Conservation (phyloP, 2,329 filamentous ascomycete species). For the Mycosphaerelloides madeirae region DNA sequence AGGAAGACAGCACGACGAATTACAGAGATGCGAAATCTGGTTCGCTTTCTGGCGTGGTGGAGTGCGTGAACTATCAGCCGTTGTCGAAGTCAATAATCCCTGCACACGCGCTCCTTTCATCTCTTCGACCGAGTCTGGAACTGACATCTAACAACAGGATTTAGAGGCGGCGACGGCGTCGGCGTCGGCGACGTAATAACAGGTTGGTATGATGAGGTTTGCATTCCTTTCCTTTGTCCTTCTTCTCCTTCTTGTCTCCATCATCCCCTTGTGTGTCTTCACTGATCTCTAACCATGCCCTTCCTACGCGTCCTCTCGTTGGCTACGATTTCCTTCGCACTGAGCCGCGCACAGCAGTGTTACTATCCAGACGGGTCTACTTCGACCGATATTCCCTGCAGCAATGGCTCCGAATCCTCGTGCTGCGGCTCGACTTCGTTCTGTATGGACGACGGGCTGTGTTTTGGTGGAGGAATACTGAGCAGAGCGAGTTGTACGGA, state of each 20-base stretch:
- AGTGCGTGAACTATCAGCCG: no score
- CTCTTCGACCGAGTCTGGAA: no score
- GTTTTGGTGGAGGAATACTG: slow-evolving; percentile 28
- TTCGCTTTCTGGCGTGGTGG: no score
- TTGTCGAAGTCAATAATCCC: no score
- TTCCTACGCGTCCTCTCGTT: slow-evolving; percentile 11
- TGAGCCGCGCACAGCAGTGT: slow-evolving; percentile 22
- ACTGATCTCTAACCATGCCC: slow-evolving; percentile 5
- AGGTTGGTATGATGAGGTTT: no score
- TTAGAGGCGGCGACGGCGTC: neutral
- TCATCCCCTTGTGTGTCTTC: neutral
- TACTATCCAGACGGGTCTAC: slow-evolving; percentile 27
- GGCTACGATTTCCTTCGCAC: slow-evolving; percentile 10
- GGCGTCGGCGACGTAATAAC: no score
- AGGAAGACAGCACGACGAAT: no score
- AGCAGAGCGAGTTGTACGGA: slow-evolving; percentile 31
- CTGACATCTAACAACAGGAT: neutral
- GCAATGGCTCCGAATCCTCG: slow-evolving; percentile 15
- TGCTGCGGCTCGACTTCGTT: slow-evolving; percentile 29
- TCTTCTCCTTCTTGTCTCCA: neutral
- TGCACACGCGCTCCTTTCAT: no score
- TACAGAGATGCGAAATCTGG: no score
- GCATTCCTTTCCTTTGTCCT: slow-evolving; percentile 3
- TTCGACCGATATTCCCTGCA: slow-evolving; percentile 25
- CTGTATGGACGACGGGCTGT: slow-evolving; percentile 32